These are phyloP conservation scores for Phytopythium aichiense DNA, from an alignment of 352 stramenopile species.

Conservation along the genomic window DNA sequence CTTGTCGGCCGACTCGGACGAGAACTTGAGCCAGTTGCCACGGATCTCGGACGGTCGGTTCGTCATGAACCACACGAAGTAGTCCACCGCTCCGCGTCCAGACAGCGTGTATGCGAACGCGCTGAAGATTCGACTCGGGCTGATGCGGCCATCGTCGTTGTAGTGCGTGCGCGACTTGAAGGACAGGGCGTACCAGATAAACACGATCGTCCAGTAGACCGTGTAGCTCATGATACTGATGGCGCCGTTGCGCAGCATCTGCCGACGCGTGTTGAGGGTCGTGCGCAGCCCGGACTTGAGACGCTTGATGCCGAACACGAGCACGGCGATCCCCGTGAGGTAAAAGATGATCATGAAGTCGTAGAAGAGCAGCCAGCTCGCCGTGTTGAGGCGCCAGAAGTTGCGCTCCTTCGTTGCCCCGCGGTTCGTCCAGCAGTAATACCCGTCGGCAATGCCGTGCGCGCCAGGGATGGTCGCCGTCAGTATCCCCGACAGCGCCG, in stretches of 20 bases:
- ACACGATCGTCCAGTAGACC: slow-evolving; percentile 80
- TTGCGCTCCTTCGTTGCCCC: slow-evolving; percentile 35
- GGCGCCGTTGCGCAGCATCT: slow-evolving; percentile 75
- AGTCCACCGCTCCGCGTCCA: slow-evolving; percentile 62
- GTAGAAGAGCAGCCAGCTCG: slow-evolving; percentile 80
- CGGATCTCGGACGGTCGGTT: slow-evolving; percentile 59
- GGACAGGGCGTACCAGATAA: slow-evolving; percentile 70
- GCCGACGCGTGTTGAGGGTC: slow-evolving; percentile 65
- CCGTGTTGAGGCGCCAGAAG: slow-evolving; percentile 69
- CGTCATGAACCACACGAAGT: slow-evolving; percentile 88
- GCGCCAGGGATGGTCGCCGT: slow-evolving; percentile 25
- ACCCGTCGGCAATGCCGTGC: slow-evolving; percentile 64
- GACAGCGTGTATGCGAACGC: slow-evolving; percentile 66
- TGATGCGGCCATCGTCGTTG: slow-evolving; percentile 28
- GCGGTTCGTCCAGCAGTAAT: slow-evolving; percentile 78
- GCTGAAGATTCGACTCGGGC: slow-evolving; percentile 54
- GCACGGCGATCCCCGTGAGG: slow-evolving; percentile 61
- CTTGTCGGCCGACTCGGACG: slow-evolving; percentile 71
- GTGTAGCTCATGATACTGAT: slow-evolving; percentile 84
- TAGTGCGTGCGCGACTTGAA: slow-evolving; percentile 57
- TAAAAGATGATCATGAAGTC: slow-evolving; percentile 87
- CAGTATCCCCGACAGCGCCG: slow-evolving; percentile 34
- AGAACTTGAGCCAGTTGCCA: slow-evolving; percentile 67
- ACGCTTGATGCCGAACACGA: slow-evolving; percentile 59
- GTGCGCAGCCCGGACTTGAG: slow-evolving; percentile 65